Evolutionary conservation across 305 asterid species (phyloP), one percentile per base, ranked within the genome.

Genomic region (Solanum aculeatissimum): DNA sequence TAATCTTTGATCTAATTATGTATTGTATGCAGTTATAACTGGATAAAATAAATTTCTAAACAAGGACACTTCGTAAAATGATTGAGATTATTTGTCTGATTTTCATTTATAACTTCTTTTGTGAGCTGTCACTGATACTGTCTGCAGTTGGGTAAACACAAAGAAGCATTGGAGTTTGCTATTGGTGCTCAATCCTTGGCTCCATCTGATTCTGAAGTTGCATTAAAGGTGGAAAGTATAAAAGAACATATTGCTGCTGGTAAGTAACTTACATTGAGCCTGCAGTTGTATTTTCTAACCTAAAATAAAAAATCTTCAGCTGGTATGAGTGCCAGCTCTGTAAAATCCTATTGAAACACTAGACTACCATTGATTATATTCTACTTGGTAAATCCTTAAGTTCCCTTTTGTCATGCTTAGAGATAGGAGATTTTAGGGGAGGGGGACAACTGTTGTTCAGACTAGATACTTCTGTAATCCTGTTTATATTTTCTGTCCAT

Each of bases 131-230:
- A 80, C 80, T 82, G 84, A 71, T 89, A 83, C 35, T 84, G 25
- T 58, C 86, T 90, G 91, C 92, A 97, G 99, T 89, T 93, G 88
- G 94, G 92, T 63, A 92, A 93, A 85, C 94, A 93, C 85, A 90
- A 90, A 92, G 98, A 94, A 86, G 99, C 99, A 16, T 81, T 93
- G 89, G 95, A 97, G 83, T 95, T 92, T 86, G 97, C 98, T 87
- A 80, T 88, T 85, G 95, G 97, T 63, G 95, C 97, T 77, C 97
- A 91, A 80, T 86, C 93, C 62, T 74, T 89, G 87, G 95, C 90
- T 89, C 93, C 97, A 51, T 89, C 91, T 75, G 94, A 94, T 90
- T 84, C 87, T 88, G 97, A 91, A 85, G 91, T 91, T 69, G 85
- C 84, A 89, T 90, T 91, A 86, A 93, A 89, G 90, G 96, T 93